Conservation (phyloP, 108 stramenopile species). For the Nitzschia inconspicua region DNA sequence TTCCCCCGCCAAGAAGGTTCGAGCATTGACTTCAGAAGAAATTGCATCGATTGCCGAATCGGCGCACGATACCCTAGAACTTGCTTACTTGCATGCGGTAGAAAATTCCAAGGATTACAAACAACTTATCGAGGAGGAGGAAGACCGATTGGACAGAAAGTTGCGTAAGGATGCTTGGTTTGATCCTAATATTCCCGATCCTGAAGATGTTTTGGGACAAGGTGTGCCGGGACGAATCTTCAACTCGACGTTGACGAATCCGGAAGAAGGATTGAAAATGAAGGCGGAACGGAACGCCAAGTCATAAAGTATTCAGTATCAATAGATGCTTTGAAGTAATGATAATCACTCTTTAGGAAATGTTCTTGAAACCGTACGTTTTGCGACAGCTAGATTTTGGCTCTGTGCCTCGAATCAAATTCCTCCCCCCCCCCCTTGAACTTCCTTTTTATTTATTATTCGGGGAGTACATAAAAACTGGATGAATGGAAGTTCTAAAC, state of each 20-base stretch:
- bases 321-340: no score
- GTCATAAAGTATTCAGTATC: no score
- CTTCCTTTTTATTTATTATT: no score
- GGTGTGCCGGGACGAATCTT: slow-evolving; percentile 87
- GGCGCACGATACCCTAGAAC: slow-evolving; percentile 43
- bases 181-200: slow-evolving; percentile 50
- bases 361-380: no score
- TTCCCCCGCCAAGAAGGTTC: slow-evolving; percentile 86
- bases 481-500: no score
- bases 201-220: slow-evolving; percentile 76
- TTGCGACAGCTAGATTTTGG: no score
- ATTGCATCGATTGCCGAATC: slow-evolving; percentile 41
- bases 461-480: no score
- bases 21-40: slow-evolving; percentile 78
- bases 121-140: slow-evolving; percentile 67
- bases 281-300: slow-evolving; percentile 20
- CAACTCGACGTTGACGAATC: slow-evolving; percentile 75
- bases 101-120: slow-evolving; percentile 80
- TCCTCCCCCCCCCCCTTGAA: no score
- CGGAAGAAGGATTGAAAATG: slow-evolving; percentile 70
- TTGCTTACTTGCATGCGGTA: slow-evolving; percentile 69
- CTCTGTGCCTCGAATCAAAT: no score
- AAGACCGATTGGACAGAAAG: slow-evolving; percentile 54
- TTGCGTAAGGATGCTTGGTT: slow-evolving; percentile 55
- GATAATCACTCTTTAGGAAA: no score